These are phyloP conservation scores for Exophiala bonariae DNA, from an alignment of 2,329 filamentous ascomycete genomes.

Conservation along the genomic window DNA sequence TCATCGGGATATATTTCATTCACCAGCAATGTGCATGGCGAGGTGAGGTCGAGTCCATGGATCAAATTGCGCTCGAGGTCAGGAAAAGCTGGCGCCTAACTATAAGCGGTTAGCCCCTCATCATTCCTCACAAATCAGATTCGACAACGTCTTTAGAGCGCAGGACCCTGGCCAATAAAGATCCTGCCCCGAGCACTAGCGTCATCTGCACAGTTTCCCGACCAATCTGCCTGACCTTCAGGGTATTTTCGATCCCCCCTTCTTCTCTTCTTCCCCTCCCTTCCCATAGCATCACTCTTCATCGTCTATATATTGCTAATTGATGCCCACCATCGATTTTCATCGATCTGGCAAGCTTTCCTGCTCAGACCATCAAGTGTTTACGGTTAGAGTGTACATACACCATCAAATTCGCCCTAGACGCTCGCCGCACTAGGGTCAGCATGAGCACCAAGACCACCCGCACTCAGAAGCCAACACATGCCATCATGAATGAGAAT, in stretches of 20 bases:
- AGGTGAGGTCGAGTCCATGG: not conserved
- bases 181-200: not conserved
- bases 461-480: not conserved
- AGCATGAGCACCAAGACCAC: slow-evolving; percentile 1
- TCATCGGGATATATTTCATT: no score
- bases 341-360: not conserved
- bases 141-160: no score
- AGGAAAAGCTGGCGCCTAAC: not conserved
- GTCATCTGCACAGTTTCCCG: not conserved
- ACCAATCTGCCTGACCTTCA: slow-evolving; percentile 2
- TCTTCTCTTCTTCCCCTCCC: slow-evolving; percentile 4
- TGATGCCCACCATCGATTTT: not conserved
- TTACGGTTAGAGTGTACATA: no score
- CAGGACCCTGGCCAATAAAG: not conserved
- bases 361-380: no score
- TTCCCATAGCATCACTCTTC: not conserved
- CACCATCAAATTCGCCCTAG: no score
- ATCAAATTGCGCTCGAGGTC: not conserved
- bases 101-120: not conserved
- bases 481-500: no score
- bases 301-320: not conserved
- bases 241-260: slow-evolving; percentile 1
- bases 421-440: no score
- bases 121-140: no score
- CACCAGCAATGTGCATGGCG: no score